Base-by-base conservation (phyloP, 257 asterid genomes). In the Solanum stenotomum region DNA sequence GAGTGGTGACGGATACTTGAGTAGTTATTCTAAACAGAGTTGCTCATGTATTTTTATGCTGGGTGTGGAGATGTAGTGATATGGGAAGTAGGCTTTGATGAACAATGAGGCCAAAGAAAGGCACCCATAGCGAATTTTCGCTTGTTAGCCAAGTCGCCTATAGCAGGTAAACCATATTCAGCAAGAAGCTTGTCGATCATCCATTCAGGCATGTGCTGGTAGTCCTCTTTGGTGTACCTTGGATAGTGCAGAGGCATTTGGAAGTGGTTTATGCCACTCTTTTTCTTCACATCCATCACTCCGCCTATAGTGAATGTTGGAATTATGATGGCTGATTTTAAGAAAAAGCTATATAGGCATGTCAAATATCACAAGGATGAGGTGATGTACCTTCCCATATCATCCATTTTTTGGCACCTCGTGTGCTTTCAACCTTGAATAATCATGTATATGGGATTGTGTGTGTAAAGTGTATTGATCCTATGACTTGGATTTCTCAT, bases 231-330 rank as follows among this genome's bases (percentile, higher is more conserved):
- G 13, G 33, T 68, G 65, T 85, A 85, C 44, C 65, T 85, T 22
- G 79, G 88, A 25, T 85, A 85, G 88, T 85, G 88, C 63, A 85
- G 83, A 38, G 88, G 88, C 83, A 85, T 85, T 44, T 85, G 88
- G 83, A 85, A 85, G 40, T 20, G 0, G 42, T 76, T 31, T 4
- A 18, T 2, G 29, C 44, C 18, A 18, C 10, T 49, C 44, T 49
- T 52, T 31, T 49, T 29, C 44, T 82, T 82, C 1, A 65, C 52
- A 49, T 82, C 86, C 86, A 82, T 82, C 29, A 82, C 70, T 6
- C 38, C 29, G 3, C 44, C 38, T 31, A 35, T 10, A 77, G 31
- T 75, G 31, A 77, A 12, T 18, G 18, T 0, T 82, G 22, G 12
- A 31, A 6, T 13, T 29, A 49, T 20, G 70, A 52, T 18, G 44